Evolutionary conservation across 495 filamentous ascomycete genomes (phyloP).

Genomic region (Aspergillus homomorphus): DNA sequence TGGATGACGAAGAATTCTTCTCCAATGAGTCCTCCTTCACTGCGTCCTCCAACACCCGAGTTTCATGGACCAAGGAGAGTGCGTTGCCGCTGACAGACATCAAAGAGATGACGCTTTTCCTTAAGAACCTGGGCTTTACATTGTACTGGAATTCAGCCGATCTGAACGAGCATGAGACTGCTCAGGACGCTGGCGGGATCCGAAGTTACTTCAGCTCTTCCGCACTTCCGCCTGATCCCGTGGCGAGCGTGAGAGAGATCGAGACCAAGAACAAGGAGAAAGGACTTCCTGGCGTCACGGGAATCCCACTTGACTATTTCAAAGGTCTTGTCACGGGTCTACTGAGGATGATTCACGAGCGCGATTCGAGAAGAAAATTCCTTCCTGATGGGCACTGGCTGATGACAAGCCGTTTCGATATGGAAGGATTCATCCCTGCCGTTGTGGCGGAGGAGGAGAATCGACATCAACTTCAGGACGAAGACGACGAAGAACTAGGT

Average conservation of each 20-base stretch:
- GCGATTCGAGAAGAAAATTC: conserved; percentile 87
- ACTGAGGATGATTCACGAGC: conserved; percentile 83
- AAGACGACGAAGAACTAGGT: conserved; percentile 48
- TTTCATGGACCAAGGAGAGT: conserved; percentile 60
- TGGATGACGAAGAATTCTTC: conserved; percentile 76
- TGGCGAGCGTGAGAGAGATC: conserved; percentile 31
- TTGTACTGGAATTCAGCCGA: conserved; percentile 81
- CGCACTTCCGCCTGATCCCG: conserved; percentile 17
- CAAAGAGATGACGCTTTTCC: conserved; percentile 71
- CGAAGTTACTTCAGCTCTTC: conserved; percentile 53
- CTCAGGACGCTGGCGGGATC: conserved; percentile 47
- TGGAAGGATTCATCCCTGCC: conserved; percentile 81
- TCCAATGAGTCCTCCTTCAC: conserved; percentile 39
- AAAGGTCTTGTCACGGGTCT: conserved; percentile 79
- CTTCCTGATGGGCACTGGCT: conserved; percentile 83
- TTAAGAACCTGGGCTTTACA: conserved; percentile 90
- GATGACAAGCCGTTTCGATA: conserved; percentile 88
- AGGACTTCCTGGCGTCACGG: conserved; percentile 56
- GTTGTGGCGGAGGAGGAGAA: conserved; percentile 88
- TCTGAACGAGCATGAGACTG: conserved; percentile 52
- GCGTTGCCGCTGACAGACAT: conserved; percentile 68
- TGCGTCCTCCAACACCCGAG: conserved; percentile 31
- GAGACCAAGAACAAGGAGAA: conserved; percentile 38
- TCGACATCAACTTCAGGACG: conserved; percentile 62
- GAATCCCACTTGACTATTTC: conserved; percentile 75